These are phyloP conservation scores for Pythium insidiosum DNA, from an alignment of 352 stramenopile species.

Conservation along the genomic window DNA sequence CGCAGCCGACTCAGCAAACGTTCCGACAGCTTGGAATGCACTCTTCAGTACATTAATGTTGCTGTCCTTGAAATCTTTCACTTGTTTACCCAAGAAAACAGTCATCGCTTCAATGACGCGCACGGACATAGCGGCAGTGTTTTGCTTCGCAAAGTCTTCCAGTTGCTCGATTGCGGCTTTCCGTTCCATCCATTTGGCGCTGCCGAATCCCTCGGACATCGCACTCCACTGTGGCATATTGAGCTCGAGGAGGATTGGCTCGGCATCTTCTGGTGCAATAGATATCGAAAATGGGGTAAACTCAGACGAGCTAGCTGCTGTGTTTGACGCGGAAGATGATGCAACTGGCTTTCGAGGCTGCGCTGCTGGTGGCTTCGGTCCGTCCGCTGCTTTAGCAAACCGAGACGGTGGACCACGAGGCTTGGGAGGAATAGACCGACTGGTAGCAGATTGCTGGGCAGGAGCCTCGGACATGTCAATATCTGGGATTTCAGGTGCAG, in stretches of 20 bases:
- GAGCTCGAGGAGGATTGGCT: conserved; percentile 42
- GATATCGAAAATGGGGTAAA: conserved; percentile 61
- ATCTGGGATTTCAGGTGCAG: conserved; percentile 9
- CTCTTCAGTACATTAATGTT: conserved; percentile 87
- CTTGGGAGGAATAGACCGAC: not conserved
- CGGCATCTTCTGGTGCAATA: conserved; percentile 57
- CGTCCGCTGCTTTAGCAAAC: conserved; percentile 29
- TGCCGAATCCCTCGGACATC: conserved; percentile 54
- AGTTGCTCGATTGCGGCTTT: conserved; percentile 70
- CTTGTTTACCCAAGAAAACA: conserved; percentile 60
- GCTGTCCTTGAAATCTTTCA: conserved; percentile 85
- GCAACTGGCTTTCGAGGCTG: conserved; percentile 11
- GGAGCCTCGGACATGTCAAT: conserved; percentile 12
- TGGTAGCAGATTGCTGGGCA: not conserved
- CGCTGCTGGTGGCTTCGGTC: conserved; percentile 12
- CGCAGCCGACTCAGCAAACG: conserved; percentile 46
- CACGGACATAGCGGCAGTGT: conserved; percentile 45
- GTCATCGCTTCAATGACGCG: conserved; percentile 68
- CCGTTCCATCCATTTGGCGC: conserved; percentile 76
- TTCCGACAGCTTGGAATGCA: conserved; percentile 72
- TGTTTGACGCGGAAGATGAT: not conserved
- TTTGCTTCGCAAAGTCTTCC: conserved; percentile 44
- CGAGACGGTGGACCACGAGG: conserved; percentile 35
- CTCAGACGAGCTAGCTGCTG: conserved; percentile 24
- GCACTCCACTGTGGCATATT: conserved; percentile 47